Evolutionary conservation across 495 filamentous ascomycete species (phyloP).

Genomic region (Sordaria brevicollis): DNA sequence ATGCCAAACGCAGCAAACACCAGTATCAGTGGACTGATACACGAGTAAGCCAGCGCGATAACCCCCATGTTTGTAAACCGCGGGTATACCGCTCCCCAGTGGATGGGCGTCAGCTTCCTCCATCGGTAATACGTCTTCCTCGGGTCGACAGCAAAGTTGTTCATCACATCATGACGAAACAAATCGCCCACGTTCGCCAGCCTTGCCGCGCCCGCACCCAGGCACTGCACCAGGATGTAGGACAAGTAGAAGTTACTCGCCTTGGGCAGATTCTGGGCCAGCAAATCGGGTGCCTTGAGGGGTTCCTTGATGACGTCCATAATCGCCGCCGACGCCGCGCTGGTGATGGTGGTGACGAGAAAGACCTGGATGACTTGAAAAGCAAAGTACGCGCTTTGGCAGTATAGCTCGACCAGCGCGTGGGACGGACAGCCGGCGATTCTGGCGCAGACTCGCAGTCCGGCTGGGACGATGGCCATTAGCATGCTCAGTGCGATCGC

Average conservation of each 20-base stretch:
- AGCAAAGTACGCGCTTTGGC: slow-evolving; percentile 85
- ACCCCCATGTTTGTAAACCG: slow-evolving; percentile 67
- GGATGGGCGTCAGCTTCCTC: slow-evolving; percentile 49
- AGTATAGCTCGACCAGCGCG: slow-evolving; percentile 72
- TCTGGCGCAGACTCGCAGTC: slow-evolving; percentile 67
- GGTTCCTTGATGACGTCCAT: slow-evolving; percentile 53
- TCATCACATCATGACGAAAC: slow-evolving; percentile 52
- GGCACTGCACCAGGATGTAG: slow-evolving; percentile 78
- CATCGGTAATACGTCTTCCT: slow-evolving; percentile 64
- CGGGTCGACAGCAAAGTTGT: slow-evolving; percentile 58
- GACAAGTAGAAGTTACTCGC: slow-evolving; percentile 87
- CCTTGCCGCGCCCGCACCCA: slow-evolving; percentile 55
- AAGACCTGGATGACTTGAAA: slow-evolving; percentile 97
- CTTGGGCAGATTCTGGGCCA: slow-evolving; percentile 64
- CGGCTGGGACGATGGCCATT: slow-evolving; percentile 61
- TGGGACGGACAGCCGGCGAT: slow-evolving; percentile 67
- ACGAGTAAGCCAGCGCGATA: slow-evolving; percentile 62
- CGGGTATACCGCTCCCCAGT: slow-evolving; percentile 61
- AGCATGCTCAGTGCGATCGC: slow-evolving; percentile 62
- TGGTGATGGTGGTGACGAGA: slow-evolving; percentile 70
- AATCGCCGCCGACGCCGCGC: slow-evolving; percentile 55
- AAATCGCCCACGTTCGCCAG: slow-evolving; percentile 47
- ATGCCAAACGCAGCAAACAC: slow-evolving; percentile 70
- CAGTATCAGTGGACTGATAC: slow-evolving; percentile 84
- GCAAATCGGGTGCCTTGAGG: slow-evolving; percentile 42